A percentile compares a stretch with the other conserved stretches of the same genome.
phyloP scores from a whole-genome alignment of 345 rosid species.

The Lepidium sativum region DNA sequence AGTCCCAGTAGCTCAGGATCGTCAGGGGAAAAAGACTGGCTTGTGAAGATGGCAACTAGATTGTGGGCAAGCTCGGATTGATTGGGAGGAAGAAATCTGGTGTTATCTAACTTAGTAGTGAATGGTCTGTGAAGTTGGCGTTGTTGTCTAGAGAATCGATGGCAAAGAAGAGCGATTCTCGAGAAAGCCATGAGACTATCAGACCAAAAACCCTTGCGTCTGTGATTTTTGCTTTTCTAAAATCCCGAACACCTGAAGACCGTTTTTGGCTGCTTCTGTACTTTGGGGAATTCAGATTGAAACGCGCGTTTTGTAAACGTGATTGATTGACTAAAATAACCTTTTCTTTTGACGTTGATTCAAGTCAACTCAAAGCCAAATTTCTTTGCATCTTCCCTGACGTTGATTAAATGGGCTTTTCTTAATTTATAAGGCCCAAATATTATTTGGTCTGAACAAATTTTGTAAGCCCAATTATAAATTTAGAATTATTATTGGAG shows the following conservation, averaged over 20 bases:
- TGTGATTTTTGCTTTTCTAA: neutral
- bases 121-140: constrained; percentile 21
- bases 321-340: neutral
- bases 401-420: neutral
- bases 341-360: neutral
- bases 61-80: constrained; percentile 24
- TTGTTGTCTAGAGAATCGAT: constrained; percentile 19
- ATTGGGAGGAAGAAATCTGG: constrained; percentile 23
- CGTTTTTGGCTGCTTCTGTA: neutral
- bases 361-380: neutral
- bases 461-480: neutral
- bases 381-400: neutral
- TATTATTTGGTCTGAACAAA: neutral
- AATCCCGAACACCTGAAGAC: constrained; percentile 2
- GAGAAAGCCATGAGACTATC: constrained; percentile 20
- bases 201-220: constrained; percentile 7
- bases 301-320: neutral
- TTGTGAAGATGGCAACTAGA: constrained; percentile 50
- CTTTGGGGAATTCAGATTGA: neutral
- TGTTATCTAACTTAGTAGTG: constrained; percentile 15
- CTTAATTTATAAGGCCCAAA: neutral
- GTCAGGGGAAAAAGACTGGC: constrained; percentile 34
- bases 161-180: constrained; percentile 20
- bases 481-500: neutral
- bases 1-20: constrained; percentile 43